Percentiles rank a stretch among this genome's conserved stretches.
Conservation (phyloP, 2,329 filamentous ascomycete species). For the Diaporthe caulivora region DNA sequence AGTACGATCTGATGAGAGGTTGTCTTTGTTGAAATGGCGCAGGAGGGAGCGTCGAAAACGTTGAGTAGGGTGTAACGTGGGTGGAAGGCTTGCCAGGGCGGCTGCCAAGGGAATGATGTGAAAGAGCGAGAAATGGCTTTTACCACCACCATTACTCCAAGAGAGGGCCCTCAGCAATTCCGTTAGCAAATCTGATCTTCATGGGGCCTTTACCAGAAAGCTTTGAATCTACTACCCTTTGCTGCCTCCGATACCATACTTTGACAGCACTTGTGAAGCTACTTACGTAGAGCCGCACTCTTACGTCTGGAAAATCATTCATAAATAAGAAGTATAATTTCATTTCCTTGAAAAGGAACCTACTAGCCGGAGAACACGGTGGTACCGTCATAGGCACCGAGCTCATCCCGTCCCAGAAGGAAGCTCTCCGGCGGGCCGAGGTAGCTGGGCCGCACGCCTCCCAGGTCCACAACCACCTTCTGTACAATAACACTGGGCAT, state of each 20-base stretch:
- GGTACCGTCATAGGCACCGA: constrained; percentile 52
- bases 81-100: not conserved
- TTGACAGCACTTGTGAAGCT: too few species aligned
- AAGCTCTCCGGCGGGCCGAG: constrained; percentile 70
- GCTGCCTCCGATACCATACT: too few species aligned
- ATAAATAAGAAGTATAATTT: not conserved
- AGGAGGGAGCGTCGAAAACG: not conserved
- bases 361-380: constrained; percentile 41
- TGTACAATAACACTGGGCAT: constrained; percentile 66
- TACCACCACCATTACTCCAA: too few species aligned
- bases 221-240: too few species aligned
- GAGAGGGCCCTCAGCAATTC: too few species aligned
- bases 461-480: constrained; percentile 68
- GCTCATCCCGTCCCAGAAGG: constrained; percentile 54
- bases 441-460: constrained; percentile 66
- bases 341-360: not conserved
- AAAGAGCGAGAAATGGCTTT: too few species aligned
- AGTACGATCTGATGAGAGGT: too few species aligned
- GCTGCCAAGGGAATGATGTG: too few species aligned
- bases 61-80: not conserved
- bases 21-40: rapidly evolving
- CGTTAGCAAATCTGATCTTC: too few species aligned
- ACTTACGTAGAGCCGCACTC: too few species aligned
- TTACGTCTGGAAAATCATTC: not conserved
- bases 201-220: too few species aligned